Conservation (phyloP, 345 rosid species). For the Erucastrum elatum region DNA sequence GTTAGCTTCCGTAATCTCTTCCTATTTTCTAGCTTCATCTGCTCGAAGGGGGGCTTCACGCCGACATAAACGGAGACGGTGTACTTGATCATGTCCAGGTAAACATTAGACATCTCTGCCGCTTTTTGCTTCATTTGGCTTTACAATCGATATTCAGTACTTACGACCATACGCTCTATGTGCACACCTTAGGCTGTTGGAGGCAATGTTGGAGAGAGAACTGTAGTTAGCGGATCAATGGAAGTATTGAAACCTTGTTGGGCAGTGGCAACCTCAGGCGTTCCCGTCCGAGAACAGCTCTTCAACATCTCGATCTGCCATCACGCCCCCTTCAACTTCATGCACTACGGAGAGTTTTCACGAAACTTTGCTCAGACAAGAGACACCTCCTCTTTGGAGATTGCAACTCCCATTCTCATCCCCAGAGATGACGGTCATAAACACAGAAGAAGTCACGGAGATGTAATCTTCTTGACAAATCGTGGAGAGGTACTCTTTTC, state of each 20-base stretch:
- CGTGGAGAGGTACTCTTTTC: conserved; percentile 82
- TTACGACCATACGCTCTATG: conserved; percentile 17
- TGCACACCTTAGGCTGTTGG: conserved; percentile 77
- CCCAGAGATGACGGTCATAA: conserved; percentile 80
- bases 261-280: conserved; percentile 99
- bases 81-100: conserved; percentile 99
- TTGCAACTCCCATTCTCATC: conserved; percentile 93
- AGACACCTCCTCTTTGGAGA: conserved; percentile 71
- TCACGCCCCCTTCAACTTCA: conserved; percentile 70
- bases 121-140: neutral
- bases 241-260: conserved; percentile 83
- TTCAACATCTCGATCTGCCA: conserved; percentile 96
- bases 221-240: conserved; percentile 78
- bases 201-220: conserved; percentile 81
- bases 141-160: neutral
- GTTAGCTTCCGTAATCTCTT: conserved; percentile 5
- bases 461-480: conserved; percentile 87
- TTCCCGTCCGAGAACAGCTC: conserved; percentile 91
- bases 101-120: conserved; percentile 5
- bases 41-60: conserved; percentile 99
- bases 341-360: conserved; percentile 78
- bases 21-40: conserved; percentile 72
- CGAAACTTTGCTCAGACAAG: conserved; percentile 63
- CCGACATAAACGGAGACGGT: conserved; percentile 98
- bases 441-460: conserved; percentile 83